A percentile compares a stretch with the other conserved stretches of the same genome.
Evolutionary conservation across 1,284 basidiomycete genomes (phyloP).

Genomic region (Pseudomicrostroma phylloplanum): DNA sequence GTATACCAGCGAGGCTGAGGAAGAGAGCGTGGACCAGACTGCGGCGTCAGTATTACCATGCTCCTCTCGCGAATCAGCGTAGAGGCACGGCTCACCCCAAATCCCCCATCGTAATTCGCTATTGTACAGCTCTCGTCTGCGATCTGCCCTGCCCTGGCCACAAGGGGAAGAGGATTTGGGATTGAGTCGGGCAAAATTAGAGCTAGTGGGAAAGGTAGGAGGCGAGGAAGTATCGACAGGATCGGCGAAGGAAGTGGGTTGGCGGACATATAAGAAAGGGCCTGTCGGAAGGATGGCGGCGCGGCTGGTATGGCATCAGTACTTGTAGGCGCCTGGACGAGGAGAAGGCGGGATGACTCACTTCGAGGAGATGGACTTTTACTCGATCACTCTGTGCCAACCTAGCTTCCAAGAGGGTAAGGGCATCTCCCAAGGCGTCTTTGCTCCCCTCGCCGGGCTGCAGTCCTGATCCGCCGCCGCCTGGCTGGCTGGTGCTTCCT

Average conservation of each 20-base stretch:
- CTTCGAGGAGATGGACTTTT: not conserved
- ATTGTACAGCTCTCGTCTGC: not conserved
- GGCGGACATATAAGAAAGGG: not conserved
- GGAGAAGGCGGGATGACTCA: not conserved
- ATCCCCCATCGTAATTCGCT: not conserved
- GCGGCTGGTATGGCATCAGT: not conserved
- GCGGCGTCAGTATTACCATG: no score
- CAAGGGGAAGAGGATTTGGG: not conserved
- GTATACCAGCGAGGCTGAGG: no score
- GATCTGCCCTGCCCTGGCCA: not conserved
- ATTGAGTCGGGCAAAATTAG: not conserved
- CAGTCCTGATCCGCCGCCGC: not conserved
- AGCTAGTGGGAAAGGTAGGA: not conserved
- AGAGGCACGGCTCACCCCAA: no score
- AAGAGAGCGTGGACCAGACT: no score
- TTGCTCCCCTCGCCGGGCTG: not conserved
- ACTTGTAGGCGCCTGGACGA: no score
- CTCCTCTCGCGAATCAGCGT: no score
- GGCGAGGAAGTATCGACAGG: not conserved
- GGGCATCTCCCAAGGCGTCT: not conserved
- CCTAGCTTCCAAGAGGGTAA: not conserved
- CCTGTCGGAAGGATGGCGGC: not conserved
- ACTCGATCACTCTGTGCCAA: not conserved
- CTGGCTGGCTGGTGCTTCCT: not conserved
- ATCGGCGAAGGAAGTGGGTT: not conserved